These are phyloP conservation scores for Cupressus sempervirens DNA, from an alignment of 75 land plant species.

Conservation along the genomic window DNA sequence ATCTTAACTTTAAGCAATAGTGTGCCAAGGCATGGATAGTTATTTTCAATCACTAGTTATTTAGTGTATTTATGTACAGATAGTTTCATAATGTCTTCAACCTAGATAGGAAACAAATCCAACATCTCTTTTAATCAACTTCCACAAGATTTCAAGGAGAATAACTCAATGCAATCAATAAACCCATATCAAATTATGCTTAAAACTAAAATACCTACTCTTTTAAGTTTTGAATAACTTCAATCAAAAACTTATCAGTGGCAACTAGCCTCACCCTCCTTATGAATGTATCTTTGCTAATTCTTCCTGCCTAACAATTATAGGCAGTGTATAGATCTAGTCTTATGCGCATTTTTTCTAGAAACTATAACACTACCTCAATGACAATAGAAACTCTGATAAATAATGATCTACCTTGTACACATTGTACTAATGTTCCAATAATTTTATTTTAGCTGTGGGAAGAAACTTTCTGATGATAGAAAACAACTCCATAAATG, in stretches of 20 bases:
- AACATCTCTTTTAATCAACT: neutral
- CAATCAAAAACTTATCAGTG: constrained; percentile 8
- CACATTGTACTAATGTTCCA: neutral
- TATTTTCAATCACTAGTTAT: neutral
- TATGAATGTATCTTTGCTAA: constrained; percentile 9
- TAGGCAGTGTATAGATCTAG: constrained; percentile 6
- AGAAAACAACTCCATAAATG: neutral
- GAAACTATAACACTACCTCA: neutral
- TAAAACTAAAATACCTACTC: neutral
- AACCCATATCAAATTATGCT: neutral
- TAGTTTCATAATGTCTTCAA: neutral
- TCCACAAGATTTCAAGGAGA: neutral
- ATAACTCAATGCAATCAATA: neutral
- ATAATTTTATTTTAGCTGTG: neutral
- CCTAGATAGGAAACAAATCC: neutral
- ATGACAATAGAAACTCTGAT: neutral
- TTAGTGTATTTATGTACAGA: neutral
- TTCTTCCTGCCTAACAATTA: constrained; percentile 9
- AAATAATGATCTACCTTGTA: constrained; percentile 6
- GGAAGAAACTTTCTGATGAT: neutral
- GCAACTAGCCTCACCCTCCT: constrained; percentile 10
- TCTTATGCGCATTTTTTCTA: neutral
- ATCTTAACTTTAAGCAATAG: neutral
- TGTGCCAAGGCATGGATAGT: neutral
- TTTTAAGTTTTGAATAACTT: constrained; percentile 6